These are phyloP conservation scores for Microcera coccophila DNA, from an alignment of 2,329 filamentous ascomycete genomes.

Conservation along the genomic window DNA sequence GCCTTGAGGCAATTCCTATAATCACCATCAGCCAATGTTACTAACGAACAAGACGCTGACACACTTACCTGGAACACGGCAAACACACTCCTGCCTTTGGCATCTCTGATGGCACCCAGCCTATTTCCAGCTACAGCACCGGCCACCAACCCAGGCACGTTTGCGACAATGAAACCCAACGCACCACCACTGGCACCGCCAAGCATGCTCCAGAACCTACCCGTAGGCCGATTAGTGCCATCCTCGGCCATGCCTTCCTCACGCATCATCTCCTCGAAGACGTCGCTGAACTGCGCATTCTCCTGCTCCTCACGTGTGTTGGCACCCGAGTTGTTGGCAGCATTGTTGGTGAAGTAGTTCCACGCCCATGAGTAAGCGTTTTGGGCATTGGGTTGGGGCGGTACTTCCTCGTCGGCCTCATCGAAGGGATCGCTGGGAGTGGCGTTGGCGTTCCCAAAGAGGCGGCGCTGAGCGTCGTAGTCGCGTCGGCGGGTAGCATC, in stretches of 20 bases:
- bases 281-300: constrained; percentile 79
- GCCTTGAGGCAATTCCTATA: constrained; percentile 71
- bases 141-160: constrained; percentile 82
- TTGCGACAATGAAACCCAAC: constrained; percentile 91
- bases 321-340: constrained; percentile 28
- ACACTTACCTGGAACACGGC: constrained; percentile 66
- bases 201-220: constrained; percentile 80
- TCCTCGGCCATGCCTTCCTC: constrained; percentile 79
- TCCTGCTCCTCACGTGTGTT: constrained; percentile 50
- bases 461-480: constrained; percentile 66
- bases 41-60: not conserved
- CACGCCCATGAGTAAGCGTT: constrained; percentile 74
- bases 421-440: constrained; percentile 40
- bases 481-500: constrained; percentile 72
- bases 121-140: constrained; percentile 90
- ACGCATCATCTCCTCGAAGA: constrained; percentile 86
- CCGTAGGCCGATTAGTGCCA: constrained; percentile 55
- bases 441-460: constrained; percentile 28
- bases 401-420: constrained; percentile 31
- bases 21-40: not conserved
- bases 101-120: constrained; percentile 83
- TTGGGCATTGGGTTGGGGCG: constrained; percentile 37
- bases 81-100: constrained; percentile 92
- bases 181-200: constrained; percentile 84
- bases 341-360: constrained; percentile 51